These are phyloP conservation scores for Xylariales sp. DNA, from an alignment of 2,329 filamentous ascomycete genomes.

Conservation along the genomic window DNA sequence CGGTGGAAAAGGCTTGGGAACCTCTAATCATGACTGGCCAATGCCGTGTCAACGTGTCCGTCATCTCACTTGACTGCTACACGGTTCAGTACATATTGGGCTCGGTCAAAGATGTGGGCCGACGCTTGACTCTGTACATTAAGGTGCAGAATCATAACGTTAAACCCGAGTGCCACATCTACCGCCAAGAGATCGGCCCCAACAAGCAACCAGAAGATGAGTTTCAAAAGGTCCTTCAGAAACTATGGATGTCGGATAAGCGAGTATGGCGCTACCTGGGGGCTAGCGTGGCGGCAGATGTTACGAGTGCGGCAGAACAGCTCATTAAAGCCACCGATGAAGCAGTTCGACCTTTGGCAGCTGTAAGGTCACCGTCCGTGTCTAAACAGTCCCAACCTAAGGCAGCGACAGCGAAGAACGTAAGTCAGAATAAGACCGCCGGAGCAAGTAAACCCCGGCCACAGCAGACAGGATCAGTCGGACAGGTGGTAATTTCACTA, in stretches of 20 bases:
- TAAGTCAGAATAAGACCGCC: constrained; percentile 39
- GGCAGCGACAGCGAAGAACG: constrained; percentile 37
- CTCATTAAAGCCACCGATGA: constrained; percentile 62
- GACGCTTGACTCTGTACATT: constrained; percentile 64
- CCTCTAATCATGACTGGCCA: constrained; percentile 55
- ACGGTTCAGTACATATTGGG: constrained; percentile 64
- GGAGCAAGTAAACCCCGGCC: constrained; percentile 39
- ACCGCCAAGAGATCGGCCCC: constrained; percentile 49
- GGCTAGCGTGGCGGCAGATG: constrained; percentile 56
- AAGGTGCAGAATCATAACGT: constrained; percentile 61
- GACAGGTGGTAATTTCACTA: constrained; percentile 36
- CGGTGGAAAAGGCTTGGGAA: constrained; percentile 68
- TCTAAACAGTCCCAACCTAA: constrained; percentile 44
- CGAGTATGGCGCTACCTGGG: constrained; percentile 48
- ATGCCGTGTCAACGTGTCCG: constrained; percentile 62
- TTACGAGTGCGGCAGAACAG: constrained; percentile 56
- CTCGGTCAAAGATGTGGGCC: constrained; percentile 44
- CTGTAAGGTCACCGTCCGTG: constrained; percentile 45
- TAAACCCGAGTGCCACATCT: constrained; percentile 64
- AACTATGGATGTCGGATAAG: constrained; percentile 46
- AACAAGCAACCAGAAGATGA: constrained; percentile 46
- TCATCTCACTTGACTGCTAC: constrained; percentile 68
- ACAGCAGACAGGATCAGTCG: constrained; percentile 33
- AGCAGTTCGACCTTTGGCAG: constrained; percentile 54
- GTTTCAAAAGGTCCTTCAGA: constrained; percentile 45